Conservation (phyloP, 371 early-diverging fungal species). For the Mortierella sp. region DNA sequence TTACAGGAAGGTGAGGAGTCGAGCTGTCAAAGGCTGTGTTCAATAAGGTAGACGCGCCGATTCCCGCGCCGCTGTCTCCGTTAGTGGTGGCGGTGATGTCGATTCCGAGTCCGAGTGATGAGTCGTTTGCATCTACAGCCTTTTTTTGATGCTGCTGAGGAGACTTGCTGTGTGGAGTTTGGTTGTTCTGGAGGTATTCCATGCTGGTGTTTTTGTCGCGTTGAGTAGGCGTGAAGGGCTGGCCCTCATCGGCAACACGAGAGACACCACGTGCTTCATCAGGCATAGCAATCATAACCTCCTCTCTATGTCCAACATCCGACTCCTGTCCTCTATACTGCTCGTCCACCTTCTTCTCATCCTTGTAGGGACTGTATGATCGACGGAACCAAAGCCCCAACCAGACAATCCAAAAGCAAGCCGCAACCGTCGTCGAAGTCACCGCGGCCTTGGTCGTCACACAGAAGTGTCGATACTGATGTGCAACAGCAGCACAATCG, state of each 20-base stretch:
- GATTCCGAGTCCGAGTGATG: conserved; percentile 37
- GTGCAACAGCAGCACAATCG: conserved; percentile 5
- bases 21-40: neutral
- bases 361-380: neutral
- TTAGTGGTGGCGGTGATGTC: conserved; percentile 14
- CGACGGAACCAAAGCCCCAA: conserved; percentile 17
- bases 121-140: neutral
- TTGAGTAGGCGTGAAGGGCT: neutral
- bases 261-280: neutral
- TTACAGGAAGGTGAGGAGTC: neutral
- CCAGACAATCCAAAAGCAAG: conserved; percentile 25
- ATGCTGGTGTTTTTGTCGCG: neutral
- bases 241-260: neutral
- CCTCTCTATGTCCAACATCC: neutral
- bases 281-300: neutral
- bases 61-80: neutral
- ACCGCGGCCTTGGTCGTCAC: conserved; percentile 32
- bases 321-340: neutral
- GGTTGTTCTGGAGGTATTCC: neutral
- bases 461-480: conserved; percentile 19
- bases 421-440: neutral
- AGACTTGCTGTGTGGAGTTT: neutral
- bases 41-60: neutral
- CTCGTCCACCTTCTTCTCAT: too few relatives aligned
- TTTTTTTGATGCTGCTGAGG: neutral